Evolutionary conservation across 2,329 filamentous ascomycete genomes (phyloP), one percentile per base, ranked within the genome.

Genomic region (Spiromastix sp.): DNA sequence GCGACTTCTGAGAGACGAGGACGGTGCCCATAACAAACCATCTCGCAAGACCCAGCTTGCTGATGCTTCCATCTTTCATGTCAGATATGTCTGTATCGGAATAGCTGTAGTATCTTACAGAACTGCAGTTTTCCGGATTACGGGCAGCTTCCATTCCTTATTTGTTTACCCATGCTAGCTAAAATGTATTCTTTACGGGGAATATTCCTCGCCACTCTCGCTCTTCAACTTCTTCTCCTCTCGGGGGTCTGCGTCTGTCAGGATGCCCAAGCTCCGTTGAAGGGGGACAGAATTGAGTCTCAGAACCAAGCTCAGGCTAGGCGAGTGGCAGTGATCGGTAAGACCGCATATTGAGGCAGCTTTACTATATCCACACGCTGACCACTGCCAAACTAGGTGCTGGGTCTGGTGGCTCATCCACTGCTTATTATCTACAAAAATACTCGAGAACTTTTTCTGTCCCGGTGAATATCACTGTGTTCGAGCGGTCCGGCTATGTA

Each of bases 351-450:
- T 17, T 5, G 10, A n/a, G 5, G 11, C 9, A 5, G 11, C 6
- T 7, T 4, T 30, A 18, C 30, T 17, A n/a, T 7, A 7, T 24
- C 21, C 7, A 24, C n/a, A 24, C 7, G 21, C 21, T 24, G n/a
- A 24, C n/a, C 7, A 7, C 7, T 24, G 21, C 21, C 21, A 24
- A 43, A 12, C 43, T 53, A 93, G 89, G 91, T 42, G 89, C 89
- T 47, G 91, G 91, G 30, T 80, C 91, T 28, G 89, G 77, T 19
- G 91, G 91, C 19, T 77, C 91, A 4, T 93, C 87, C 2, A 68
- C 86, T 2, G 87, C 91, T 1, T 94, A 91, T 58, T 77, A 89
- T 51, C 67, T 98, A 30, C 70, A 71, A 25, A 74, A 80, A 50
- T 87, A 79, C 56, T 81, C 84, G 15, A 60, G 72, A 3, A 60